A percentile compares a stretch with the other conserved stretches of the same genome.
Conservation (phyloP, 768 basidiomycete species). For the Boletus sp. region DNA sequence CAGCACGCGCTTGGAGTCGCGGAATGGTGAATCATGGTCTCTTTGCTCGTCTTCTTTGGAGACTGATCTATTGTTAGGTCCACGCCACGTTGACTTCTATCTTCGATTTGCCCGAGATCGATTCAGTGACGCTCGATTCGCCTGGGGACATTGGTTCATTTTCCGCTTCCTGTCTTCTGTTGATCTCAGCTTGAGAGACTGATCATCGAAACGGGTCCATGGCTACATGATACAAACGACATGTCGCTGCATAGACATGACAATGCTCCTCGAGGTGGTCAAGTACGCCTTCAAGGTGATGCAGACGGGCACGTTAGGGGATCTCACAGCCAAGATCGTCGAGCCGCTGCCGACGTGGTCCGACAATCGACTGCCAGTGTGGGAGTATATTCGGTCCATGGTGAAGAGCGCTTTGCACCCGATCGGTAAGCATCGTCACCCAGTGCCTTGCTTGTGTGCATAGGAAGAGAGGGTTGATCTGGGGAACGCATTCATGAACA, state of each 20-base stretch:
- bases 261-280: conserved; percentile 15
- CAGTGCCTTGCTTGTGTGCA: neutral
- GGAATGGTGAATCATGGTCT: conserved; percentile 11
- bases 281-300: conserved; percentile 10
- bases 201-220: too few species aligned
- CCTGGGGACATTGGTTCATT: conserved; percentile 8
- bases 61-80: conserved; percentile 1
- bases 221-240: too few species aligned
- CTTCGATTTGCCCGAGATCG: conserved; percentile 17
- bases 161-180: neutral
- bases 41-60: neutral
- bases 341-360: conserved; percentile 16
- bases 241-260: conserved; percentile 12
- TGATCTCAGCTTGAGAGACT: too few species aligned
- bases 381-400: conserved; percentile 11
- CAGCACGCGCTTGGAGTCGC: conserved; percentile 19
- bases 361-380: conserved; percentile 11
- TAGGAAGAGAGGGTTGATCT: too few species aligned
- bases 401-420: conserved; percentile 7
- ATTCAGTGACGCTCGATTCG: conserved; percentile 11
- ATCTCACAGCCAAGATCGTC: conserved; percentile 10
- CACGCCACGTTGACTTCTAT: conserved; percentile 14
- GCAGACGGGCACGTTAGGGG: conserved; percentile 10
- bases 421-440: conserved; percentile 13
- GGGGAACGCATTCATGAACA: too few species aligned